A percentile compares a stretch with the other conserved stretches of the same genome.
phyloP scores from a whole-genome alignment of 805 yeast genomes.

The Pichia rugopelliculosa region DNA sequence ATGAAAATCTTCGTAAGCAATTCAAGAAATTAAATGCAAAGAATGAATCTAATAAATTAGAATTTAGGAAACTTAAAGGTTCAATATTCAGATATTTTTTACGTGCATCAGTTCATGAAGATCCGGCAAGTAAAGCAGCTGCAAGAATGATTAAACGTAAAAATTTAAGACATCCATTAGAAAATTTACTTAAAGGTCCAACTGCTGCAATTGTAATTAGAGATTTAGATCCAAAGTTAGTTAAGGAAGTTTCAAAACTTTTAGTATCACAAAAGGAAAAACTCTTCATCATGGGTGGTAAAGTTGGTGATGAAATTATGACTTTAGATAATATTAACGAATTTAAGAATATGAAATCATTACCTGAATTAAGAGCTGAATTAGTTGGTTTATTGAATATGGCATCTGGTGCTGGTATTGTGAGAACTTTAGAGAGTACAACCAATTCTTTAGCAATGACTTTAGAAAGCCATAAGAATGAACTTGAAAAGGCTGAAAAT shows the following conservation, averaged over 20 bases:
- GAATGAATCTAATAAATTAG: conserved; percentile 15
- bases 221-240: conserved; percentile 61
- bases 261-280: conserved; percentile 62
- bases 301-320: conserved; percentile 54
- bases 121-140: conserved; percentile 65
- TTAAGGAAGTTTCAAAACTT: conserved; percentile 53
- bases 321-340: conserved; percentile 45
- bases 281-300: conserved; percentile 79
- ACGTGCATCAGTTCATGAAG: conserved; percentile 57
- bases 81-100: conserved; percentile 68
- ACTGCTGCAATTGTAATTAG: conserved; percentile 70
- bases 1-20: conserved; percentile 52
- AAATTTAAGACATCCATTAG: conserved; percentile 55
- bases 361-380: conserved; percentile 69
- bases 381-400: conserved; percentile 77
- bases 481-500: conserved; percentile 18
- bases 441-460: conserved; percentile 65
- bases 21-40: conserved; percentile 57
- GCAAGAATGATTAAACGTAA: conserved; percentile 30
- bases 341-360: conserved; percentile 68
- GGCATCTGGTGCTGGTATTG: conserved; percentile 85
- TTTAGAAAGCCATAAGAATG: conserved; percentile 48
- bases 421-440: conserved; percentile 68
- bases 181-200: conserved; percentile 72
- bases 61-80: conserved; percentile 60